A percentile compares a stretch with the other conserved stretches of the same genome.
Conservation (phyloP, 75 land plant genomes). For the Pseudotsuga menziesii region DNA sequence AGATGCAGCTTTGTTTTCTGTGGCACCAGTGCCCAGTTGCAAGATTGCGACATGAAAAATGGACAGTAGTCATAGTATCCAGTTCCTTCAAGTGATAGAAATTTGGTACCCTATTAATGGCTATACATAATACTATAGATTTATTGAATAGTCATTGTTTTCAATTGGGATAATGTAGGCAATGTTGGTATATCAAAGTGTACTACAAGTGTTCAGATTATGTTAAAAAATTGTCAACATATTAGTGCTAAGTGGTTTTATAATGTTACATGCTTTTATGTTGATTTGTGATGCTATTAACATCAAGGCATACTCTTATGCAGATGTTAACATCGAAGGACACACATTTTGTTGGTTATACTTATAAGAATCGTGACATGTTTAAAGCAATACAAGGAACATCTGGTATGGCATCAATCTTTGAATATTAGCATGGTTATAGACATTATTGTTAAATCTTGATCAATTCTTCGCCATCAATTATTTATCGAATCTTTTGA, state of each 20-base stretch:
- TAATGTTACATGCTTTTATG: background rate
- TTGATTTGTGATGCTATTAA: conserved; percentile 2
- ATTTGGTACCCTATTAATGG: too few relatives aligned
- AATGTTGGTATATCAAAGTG: background rate
- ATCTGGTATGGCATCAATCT: background rate
- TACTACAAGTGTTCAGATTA: background rate
- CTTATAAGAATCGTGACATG: conserved; percentile 28
- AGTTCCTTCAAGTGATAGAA: too few relatives aligned
- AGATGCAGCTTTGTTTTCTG: too few relatives aligned
- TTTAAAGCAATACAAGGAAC: conserved; percentile 13
- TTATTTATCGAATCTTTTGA: background rate
- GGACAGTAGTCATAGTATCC: too few relatives aligned
- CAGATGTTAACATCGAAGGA: conserved; percentile 50
- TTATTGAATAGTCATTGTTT: too few relatives aligned
- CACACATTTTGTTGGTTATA: conserved; percentile 44
- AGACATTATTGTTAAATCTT: background rate
- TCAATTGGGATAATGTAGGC: too few relatives aligned
- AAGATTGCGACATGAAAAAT: too few relatives aligned
- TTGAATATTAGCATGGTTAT: background rate
- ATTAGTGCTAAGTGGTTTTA: background rate
- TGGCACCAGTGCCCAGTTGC: too few relatives aligned
- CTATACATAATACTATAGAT: too few relatives aligned
- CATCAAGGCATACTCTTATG: background rate
- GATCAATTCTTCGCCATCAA: background rate
- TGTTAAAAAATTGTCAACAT: background rate